Base-by-base conservation (phyloP, 2,329 filamentous ascomycete genomes). In the Nigrospora sphaerica region DNA sequence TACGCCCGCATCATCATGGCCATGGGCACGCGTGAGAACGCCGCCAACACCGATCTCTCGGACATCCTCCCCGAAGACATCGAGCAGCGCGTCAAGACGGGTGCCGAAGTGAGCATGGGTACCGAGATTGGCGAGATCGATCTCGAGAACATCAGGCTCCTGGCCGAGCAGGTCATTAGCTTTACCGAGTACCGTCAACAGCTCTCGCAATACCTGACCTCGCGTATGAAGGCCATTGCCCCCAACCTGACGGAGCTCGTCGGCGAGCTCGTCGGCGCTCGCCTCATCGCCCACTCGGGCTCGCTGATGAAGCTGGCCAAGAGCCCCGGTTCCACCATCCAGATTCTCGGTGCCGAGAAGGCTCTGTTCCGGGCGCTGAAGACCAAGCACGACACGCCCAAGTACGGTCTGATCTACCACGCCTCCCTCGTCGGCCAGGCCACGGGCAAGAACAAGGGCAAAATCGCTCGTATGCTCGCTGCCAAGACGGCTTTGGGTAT, bases 301-400 rank as follows among this genome's bases (percentile, higher is more conserved):
- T 96, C 91, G 49, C 80, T 98, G 57, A 86, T 95, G 78, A 95
- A 86, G 73, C 79, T 98, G 43, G 90, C 93, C 65, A 97, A 97
- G 79, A 87, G 86, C 57, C 90, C 93, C 50, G 90, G 88, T 70
- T 93, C 87, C 61, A 98, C 93, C 52, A 89, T 98, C 56, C 93
- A 98, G 77, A 96, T 98, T 62, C 83, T 97, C 47, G 93, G 93
- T 75, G 93, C 93, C 50, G 93, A 98, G 75, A 98, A 98, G 79
- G 93, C 93, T 9, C 82, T 98, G 39, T 98, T 98, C 85, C 85
- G 93, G 62, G 93, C 93, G 17, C 78, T 98, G 53, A 98, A 98
- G 81, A 98, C 93, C 42, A 97, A 98, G 79, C 92, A 97, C 69
- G 90, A 96, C 63, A 98, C 93, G 35, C 93, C 93, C 63, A 98